A percentile compares a stretch with the other conserved stretches of the same genome.
phyloP scores from a whole-genome alignment of 441 rosid species.

The Erysimum cheiri region DNA sequence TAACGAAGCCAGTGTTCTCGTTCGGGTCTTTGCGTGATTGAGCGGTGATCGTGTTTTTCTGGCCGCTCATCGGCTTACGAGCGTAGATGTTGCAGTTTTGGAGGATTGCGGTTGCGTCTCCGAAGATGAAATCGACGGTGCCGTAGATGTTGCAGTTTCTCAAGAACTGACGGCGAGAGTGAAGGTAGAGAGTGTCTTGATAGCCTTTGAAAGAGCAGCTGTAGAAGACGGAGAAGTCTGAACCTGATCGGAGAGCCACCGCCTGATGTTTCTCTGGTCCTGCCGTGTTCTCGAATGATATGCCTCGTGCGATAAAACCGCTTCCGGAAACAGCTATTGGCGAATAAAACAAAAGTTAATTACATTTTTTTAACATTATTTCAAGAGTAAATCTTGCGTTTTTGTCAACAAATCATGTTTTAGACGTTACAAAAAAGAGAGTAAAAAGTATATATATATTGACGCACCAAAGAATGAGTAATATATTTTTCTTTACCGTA shows the following conservation, averaged over 20 bases:
- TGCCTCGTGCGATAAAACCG: constrained; percentile 60
- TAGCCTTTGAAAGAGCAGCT: constrained; percentile 63
- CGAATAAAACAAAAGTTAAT: not conserved
- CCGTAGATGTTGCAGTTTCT: constrained; percentile 63
- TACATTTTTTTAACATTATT: not conserved
- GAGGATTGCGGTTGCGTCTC: constrained; percentile 54
- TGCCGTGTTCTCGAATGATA: constrained; percentile 64
- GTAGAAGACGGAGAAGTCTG: constrained; percentile 64
- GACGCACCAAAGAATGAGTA: not conserved
- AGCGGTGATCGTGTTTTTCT: constrained; percentile 57
- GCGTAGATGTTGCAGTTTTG: constrained; percentile 63
- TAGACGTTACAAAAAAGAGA: not conserved
- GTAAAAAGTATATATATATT: not conserved
- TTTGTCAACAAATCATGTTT: no score
- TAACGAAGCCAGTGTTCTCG: constrained; percentile 62
- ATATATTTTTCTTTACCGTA: not conserved
- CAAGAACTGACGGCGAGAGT: constrained; percentile 67
- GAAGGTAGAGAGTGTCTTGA: constrained; percentile 70
- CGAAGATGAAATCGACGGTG: constrained; percentile 64
- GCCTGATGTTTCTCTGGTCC: constrained; percentile 66
- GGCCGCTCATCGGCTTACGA: constrained; percentile 47
- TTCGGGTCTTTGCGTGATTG: constrained; percentile 58
- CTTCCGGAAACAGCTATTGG: constrained; percentile 53
- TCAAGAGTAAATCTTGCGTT: not conserved
- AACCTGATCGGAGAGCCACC: constrained; percentile 68